Evolutionary conservation across 805 yeast species (phyloP).

Genomic region (Schwanniomyces sp.): DNA sequence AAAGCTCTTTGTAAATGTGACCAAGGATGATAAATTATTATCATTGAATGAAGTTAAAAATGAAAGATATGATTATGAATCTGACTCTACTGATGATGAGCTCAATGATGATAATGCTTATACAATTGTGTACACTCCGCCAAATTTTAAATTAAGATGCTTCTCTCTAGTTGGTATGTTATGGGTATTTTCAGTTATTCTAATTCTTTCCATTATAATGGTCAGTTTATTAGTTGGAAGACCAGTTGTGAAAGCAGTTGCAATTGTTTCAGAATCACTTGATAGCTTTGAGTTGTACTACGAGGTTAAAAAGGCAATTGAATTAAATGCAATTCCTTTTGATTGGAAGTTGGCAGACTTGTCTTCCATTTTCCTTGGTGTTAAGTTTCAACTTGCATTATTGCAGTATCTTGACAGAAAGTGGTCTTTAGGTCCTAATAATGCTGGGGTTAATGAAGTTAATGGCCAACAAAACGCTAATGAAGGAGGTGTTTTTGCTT

Average conservation of each 20-base stretch:
- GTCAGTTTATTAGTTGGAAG: slow-evolving; percentile 29
- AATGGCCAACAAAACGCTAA: slow-evolving; percentile 2
- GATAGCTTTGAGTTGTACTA: background rate
- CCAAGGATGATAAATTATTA: slow-evolving; percentile 69
- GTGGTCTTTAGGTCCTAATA: background rate
- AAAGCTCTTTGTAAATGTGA: slow-evolving; percentile 77
- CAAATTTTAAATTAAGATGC: slow-evolving; percentile 63
- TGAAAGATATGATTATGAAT: slow-evolving; percentile 20
- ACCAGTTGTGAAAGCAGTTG: slow-evolving; percentile 13
- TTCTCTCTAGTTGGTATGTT: slow-evolving; percentile 44
- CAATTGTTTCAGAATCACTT: slow-evolving; percentile 1
- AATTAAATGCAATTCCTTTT: slow-evolving; percentile 3
- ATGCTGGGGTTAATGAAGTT: slow-evolving; percentile 14
- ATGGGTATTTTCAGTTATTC: slow-evolving; percentile 46
- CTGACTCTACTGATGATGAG: slow-evolving; percentile 41
- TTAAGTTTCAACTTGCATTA: slow-evolving; percentile 10
- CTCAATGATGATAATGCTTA: slow-evolving; percentile 46
- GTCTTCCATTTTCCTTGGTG: slow-evolving; percentile 18
- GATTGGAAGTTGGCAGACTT: slow-evolving; percentile 22
- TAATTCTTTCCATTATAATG: slow-evolving; percentile 21
- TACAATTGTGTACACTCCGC: slow-evolving; percentile 84
- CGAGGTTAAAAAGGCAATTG: background rate
- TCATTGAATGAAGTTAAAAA: slow-evolving; percentile 5
- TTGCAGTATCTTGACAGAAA: slow-evolving; percentile 10
- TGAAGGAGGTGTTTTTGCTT: slow-evolving; percentile 3